phyloP scores from a whole-genome alignment of 805 yeast species.

The Kodamaea kaohsiungensis region DNA sequence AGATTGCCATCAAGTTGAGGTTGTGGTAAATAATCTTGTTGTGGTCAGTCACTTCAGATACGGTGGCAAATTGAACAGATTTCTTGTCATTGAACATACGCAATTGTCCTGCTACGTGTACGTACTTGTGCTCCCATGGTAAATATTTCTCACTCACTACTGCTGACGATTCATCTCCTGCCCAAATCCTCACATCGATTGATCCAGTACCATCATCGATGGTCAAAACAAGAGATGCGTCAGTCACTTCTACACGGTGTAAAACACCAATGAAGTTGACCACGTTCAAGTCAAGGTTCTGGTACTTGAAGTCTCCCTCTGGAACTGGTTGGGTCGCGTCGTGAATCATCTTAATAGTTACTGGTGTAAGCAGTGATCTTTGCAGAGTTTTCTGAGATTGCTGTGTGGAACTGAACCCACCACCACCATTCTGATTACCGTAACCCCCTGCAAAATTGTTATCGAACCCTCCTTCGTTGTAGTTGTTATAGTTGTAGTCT shows the following conservation, averaged over 20 bases:
- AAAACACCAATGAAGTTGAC: constrained; percentile 65
- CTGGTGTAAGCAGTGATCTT: constrained; percentile 49
- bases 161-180: constrained; percentile 31
- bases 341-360: constrained; percentile 70
- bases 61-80: constrained; percentile 62
- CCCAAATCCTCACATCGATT: constrained; percentile 65
- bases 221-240: constrained; percentile 42
- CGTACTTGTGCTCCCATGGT: constrained; percentile 54
- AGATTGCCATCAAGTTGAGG: constrained; percentile 57
- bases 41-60: constrained; percentile 58
- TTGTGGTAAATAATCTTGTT: constrained; percentile 71
- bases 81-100: constrained; percentile 64
- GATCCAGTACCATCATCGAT: constrained; percentile 77
- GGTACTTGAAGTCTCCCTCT: constrained; percentile 64
- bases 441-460: constrained; percentile 13
- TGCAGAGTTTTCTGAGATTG: constrained; percentile 18
- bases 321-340: constrained; percentile 62
- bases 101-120: constrained; percentile 50
- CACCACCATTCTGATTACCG: constrained; percentile 23
- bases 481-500: constrained; percentile 7
- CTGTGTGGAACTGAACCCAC: constrained; percentile 25
- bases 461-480: constrained; percentile 8
- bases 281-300: constrained; percentile 61
- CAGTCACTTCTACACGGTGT: constrained; percentile 8
- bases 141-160: constrained; percentile 34